Evolutionary conservation across 805 yeast species (phyloP), one percentile per base, ranked within the genome.

Genomic region (Yarrowia deformans): DNA sequence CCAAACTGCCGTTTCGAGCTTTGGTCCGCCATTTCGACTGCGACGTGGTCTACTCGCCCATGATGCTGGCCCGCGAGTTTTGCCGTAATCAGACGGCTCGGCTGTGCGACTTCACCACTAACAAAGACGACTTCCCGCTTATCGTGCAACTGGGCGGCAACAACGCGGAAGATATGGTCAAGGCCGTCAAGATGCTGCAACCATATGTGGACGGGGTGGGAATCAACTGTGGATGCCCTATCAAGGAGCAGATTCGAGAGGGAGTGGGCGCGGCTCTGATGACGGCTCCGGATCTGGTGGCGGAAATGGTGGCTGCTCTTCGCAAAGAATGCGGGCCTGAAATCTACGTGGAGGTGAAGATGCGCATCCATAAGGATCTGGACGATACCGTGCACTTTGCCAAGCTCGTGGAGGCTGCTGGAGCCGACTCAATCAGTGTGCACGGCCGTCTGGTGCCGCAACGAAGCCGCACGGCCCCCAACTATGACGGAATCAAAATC

Each of bases 201-300:
- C 97, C 97, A 0, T 91, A 87, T 75, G 93, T 91, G 58, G 98
- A 94, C 79, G 99, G 96, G 0, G 87, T 95, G 50, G 98, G 98
- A 0, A 83, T 95, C 70, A 95, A 95, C 81, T 95, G 98, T 79
- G 99, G 99, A 0, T 95, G 99, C 79, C 99, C 99, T 1, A 93
- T 95, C 66, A 90, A 89, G 71, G 98, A 94, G 72, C 98, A 95
- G 77, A 90, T 91, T 14, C 83, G 97, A 54, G 97, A 93, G 77
- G 99, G 98, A 32, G 93, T 95, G 16, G 99, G 99, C 5, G 97
- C 98, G 1, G 98, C 98, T 0, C 82, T 95, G 69, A 93, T 95
- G 91, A 82, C 88, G 35, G 88, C 90, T 71, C 90, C 93, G 1
- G 93, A 91, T 45, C 80, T 88, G 63, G 95, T 95, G 5, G 86